Evolutionary conservation across 2,329 filamentous ascomycete species (phyloP).

Genomic region (Exophiala viscosa): DNA sequence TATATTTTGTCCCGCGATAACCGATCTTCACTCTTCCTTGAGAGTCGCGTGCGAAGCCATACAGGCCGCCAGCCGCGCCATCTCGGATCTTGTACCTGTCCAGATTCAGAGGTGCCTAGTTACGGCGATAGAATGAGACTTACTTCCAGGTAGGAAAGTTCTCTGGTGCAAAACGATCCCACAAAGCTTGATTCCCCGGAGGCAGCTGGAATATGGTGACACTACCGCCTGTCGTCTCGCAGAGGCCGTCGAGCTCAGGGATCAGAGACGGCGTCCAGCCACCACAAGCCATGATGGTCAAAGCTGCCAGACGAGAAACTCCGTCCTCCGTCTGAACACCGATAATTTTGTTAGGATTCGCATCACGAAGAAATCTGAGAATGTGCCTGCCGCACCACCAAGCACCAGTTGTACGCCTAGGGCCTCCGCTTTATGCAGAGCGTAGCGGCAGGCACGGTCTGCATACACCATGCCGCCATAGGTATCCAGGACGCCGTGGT

Average conservation of each 20-base stretch:
- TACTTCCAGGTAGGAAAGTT: conserved; percentile 47
- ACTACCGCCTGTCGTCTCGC: conserved; percentile 47
- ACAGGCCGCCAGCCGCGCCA: conserved; percentile 1
- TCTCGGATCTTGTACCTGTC: conserved; percentile 36
- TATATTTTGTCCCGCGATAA: conserved; percentile 51
- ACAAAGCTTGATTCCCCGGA: conserved; percentile 38
- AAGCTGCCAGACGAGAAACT: not conserved
- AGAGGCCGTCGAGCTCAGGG: conserved; percentile 37
- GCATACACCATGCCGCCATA: conserved; percentile 46
- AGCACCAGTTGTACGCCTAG: conserved; percentile 45
- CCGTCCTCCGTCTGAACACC: conserved; percentile 3
- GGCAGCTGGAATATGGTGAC: conserved; percentile 46
- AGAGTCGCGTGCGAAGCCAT: conserved; percentile 34
- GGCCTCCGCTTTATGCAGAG: conserved; percentile 40
- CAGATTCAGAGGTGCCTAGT: not conserved
- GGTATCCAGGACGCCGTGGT: conserved; percentile 43
- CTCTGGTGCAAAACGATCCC: conserved; percentile 39
- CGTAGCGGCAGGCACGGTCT: conserved; percentile 46
- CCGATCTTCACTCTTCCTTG: conserved; percentile 47
- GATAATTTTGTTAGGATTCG: conserved; percentile 30
- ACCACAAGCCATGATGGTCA: conserved; percentile 69
- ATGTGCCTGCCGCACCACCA: conserved; percentile 30
- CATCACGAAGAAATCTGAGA: conserved; percentile 29
- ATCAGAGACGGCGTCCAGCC: conserved; percentile 79
- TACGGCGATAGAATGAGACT: conserved; percentile 30